phyloP scores from a whole-genome alignment of 306 rosid species.

The Acacia confusa region DNA sequence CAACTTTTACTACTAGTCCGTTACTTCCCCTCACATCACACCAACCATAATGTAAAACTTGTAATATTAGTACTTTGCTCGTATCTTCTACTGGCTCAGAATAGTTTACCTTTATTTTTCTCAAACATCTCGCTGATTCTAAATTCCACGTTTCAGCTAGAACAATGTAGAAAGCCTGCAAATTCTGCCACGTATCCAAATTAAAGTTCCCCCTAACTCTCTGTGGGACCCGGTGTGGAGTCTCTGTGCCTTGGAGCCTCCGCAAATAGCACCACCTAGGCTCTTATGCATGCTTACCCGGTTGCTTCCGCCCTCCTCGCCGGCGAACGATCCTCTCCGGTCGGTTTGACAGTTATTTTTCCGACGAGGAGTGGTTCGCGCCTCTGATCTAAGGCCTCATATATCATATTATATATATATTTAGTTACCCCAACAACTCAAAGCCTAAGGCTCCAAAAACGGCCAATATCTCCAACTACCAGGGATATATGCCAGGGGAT shows the following conservation, averaged over 20 bases:
- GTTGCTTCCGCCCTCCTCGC: neutral
- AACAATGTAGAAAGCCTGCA: neutral
- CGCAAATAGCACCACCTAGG: neutral
- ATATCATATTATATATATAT: neutral
- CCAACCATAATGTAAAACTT: no score
- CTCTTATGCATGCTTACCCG: neutral
- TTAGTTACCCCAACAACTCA: neutral
- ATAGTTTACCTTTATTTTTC: neutral
- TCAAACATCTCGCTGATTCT: neutral
- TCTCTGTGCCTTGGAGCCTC: neutral
- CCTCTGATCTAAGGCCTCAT: neutral
- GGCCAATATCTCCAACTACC: neutral
- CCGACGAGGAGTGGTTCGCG: neutral
- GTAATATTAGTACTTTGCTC: neutral
- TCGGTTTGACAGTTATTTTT: neutral
- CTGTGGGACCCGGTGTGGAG: neutral
- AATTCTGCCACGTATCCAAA: neutral
- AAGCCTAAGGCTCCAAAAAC: neutral
- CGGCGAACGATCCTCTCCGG: neutral
- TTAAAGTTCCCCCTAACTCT: neutral
- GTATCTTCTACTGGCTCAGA: neutral
- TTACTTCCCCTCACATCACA: no score
- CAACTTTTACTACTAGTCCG: no score
- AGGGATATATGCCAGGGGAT: neutral
- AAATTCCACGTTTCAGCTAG: neutral